phyloP scores from a whole-genome alignment of 768 basidiomycete genomes.

The Macrolepiota dolichaula region DNA sequence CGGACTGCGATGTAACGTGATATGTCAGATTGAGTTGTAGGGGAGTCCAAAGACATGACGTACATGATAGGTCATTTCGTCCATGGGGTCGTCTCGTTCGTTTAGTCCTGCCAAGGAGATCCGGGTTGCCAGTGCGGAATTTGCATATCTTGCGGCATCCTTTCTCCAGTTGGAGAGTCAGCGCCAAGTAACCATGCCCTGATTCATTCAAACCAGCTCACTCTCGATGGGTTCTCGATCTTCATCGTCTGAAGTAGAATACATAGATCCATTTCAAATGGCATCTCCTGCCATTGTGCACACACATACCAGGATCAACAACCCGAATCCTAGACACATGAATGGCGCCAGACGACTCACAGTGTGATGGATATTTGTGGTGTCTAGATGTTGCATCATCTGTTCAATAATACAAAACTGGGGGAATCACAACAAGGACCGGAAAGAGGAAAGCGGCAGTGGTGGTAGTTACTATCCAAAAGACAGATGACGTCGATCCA shows the following conservation, averaged over 20 bases:
- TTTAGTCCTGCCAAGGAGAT: constrained; percentile 13
- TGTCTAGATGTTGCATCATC: background rate
- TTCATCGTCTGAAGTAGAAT: constrained; percentile 50
- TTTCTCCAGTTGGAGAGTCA: constrained; percentile 36
- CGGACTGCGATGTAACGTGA: constrained; percentile 32
- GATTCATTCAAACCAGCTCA: constrained; percentile 16
- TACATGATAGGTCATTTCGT: constrained; percentile 43
- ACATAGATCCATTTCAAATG: constrained; percentile 47
- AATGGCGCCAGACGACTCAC: background rate
- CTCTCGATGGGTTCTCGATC: constrained; percentile 32
- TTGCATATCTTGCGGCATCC: constrained; percentile 28
- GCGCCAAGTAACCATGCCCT: background rate
- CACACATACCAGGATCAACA: background rate
- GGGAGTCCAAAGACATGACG: constrained; percentile 7
- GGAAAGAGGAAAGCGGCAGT: background rate
- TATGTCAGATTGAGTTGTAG: background rate
- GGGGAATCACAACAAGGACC: background rate
- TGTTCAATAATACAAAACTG: background rate
- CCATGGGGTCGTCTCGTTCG: constrained; percentile 44
- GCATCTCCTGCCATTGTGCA: constrained; percentile 5
- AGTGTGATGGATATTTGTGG: background rate
- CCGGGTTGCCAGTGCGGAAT: constrained; percentile 12
- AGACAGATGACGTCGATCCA: background rate
- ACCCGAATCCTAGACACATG: background rate
- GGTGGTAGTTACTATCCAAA: background rate